Evolutionary conservation across 352 stramenopile genomes (phyloP), one percentile per base, ranked within the genome.

Genomic region (Globisporangium mamillatum): DNA sequence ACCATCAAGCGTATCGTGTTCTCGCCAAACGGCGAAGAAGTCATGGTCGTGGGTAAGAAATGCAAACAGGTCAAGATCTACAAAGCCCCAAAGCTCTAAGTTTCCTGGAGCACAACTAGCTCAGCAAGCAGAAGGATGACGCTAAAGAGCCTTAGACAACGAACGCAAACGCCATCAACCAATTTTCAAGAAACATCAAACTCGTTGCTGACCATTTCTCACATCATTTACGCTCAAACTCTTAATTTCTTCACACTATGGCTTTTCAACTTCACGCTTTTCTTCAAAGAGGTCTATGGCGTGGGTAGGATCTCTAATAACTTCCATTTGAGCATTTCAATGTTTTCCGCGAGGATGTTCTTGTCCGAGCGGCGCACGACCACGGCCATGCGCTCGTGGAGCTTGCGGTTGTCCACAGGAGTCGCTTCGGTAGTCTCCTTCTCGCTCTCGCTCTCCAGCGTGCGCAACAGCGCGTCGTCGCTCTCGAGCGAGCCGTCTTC

Each of bases 21-120:
- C 53, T 84, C 78, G 1, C 80, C 85, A 1, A 71, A 77, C 55
- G 82, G 83, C 57, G 75, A 77, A 4, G 80, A 93, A 67, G 80
- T 93, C 10, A 71, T 93, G n/a, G 80, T 88, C 14, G 68, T 89
- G 7, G 85, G 85, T 56, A 88, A 86, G 57, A 78, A 74, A 50
- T 78, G 69, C 68, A 93, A 93, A 59, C 72, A 86, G 36, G 69
- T 80, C 72, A 93, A 91, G 66, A 77, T 92, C 59, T 93, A 82
- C 76, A 88, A 90, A 53, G 74, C 75, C 0, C 83, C 82, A 22
- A 59, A 72, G 18, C 36, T 77, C 38, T 84, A 77, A 48, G 56
- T 10, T 32, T 6, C 1, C n/a, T 50, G 32, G 16, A 18, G 68
- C 29, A 67, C 48, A 25, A 60, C 50, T 8, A 46, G 38, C 38